Conservation (phyloP, 164 flowering plant genomes). For the Echeveria elegans region DNA sequence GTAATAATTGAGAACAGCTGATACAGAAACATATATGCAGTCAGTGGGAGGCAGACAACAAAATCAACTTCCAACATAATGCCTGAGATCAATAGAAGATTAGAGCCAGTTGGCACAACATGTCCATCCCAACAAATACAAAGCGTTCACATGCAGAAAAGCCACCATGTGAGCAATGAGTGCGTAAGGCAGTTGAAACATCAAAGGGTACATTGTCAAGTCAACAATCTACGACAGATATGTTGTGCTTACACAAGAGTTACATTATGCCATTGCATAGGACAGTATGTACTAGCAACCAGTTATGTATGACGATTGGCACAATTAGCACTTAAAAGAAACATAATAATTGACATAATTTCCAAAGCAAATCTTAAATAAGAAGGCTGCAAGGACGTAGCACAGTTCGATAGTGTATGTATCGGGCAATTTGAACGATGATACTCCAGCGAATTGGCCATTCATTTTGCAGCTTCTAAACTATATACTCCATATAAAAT, state of each 20-base stretch:
- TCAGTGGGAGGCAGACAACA: background rate
- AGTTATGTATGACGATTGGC: background rate
- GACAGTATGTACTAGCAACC: background rate
- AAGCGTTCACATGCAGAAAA: too few species aligned
- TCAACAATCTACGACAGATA: background rate
- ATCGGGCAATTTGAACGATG: too few species aligned
- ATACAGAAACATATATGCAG: constrained; percentile 1
- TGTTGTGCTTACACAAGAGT: background rate
- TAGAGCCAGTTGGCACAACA: background rate
- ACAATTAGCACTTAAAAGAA: background rate
- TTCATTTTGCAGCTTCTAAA: too few species aligned
- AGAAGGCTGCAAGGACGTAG: background rate
- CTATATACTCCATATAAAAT: too few species aligned
- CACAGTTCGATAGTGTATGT: too few species aligned
- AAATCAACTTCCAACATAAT: background rate
- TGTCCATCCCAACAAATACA: background rate
- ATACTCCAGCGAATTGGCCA: too few species aligned
- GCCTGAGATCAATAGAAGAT: background rate
- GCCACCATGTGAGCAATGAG: too few species aligned
- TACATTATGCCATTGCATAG: too few species aligned
- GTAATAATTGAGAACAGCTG: constrained; percentile 57
- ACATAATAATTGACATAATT: background rate
- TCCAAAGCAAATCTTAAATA: background rate
- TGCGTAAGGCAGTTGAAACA: too few species aligned
- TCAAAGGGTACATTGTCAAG: too few species aligned